phyloP scores from a whole-genome alignment of 441 rosid genomes.

The Pelargonium citronellum region DNA sequence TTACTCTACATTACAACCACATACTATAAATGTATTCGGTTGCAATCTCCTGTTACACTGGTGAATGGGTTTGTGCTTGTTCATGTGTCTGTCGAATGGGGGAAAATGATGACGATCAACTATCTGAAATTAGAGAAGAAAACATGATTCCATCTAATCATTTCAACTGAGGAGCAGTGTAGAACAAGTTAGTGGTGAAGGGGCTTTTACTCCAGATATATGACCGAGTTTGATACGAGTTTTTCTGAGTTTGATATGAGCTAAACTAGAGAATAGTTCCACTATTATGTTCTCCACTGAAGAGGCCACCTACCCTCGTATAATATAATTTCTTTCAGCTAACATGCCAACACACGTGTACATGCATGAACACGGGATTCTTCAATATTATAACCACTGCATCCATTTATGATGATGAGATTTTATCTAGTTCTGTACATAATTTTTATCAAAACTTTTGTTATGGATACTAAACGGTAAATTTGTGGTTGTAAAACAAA shows the following conservation, averaged over 20 bases:
- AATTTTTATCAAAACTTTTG: background rate
- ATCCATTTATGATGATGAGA: background rate
- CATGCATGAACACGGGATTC: background rate
- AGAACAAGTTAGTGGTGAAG: background rate
- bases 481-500: background rate
- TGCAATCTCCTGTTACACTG: background rate
- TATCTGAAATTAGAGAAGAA: too few species aligned
- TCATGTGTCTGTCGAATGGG: background rate
- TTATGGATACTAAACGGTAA: background rate
- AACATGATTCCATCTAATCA: too few species aligned
- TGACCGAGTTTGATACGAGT: background rate
- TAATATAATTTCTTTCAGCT: background rate
- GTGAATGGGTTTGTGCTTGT: background rate
- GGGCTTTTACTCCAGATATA: background rate
- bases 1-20: conserved; percentile 1
- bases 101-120: too few species aligned
- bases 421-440: background rate
- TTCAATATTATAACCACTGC: background rate
- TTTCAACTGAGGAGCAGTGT: too few species aligned
- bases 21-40: background rate
- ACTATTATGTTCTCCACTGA: background rate
- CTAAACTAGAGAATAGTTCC: background rate
- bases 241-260: background rate
- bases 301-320: background rate
- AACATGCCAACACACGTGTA: background rate